Conservation (phyloP, 352 stramenopile species). For the Globisporangium paroecandrum region DNA sequence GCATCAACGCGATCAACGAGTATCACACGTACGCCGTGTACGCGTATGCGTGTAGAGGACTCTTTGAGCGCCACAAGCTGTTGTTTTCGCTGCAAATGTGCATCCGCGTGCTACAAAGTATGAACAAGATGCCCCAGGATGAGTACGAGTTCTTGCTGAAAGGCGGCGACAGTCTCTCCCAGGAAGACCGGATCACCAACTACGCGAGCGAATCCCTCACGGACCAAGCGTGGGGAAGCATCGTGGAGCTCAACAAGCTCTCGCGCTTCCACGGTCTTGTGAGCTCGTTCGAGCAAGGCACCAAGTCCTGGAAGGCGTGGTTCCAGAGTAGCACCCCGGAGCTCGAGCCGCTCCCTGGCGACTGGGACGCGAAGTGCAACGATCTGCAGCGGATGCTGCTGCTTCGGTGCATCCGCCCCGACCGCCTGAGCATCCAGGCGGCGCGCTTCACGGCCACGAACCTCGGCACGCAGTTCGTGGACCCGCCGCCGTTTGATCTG, state of each 20-base stretch:
- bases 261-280: slow-evolving; percentile 85
- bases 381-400: slow-evolving; percentile 93
- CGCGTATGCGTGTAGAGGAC: slow-evolving; percentile 91
- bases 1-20: slow-evolving; percentile 93
- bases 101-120: slow-evolving; percentile 88
- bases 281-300: slow-evolving; percentile 87
- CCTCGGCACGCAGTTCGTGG: slow-evolving; percentile 90
- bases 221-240: slow-evolving; percentile 81
- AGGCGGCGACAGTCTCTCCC: slow-evolving; percentile 65
- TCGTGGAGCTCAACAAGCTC: slow-evolving; percentile 92
- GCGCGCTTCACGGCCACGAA: slow-evolving; percentile 89
- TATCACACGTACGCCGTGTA: slow-evolving; percentile 96
- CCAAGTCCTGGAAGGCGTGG: slow-evolving; percentile 81
- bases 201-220: slow-evolving; percentile 85
- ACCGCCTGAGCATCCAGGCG: slow-evolving; percentile 91
- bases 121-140: slow-evolving; percentile 88
- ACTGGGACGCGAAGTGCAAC: slow-evolving; percentile 93
- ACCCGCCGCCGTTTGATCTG: slow-evolving; percentile 92
- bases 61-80: slow-evolving; percentile 96
- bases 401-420: slow-evolving; percentile 89
- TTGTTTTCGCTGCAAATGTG: slow-evolving; percentile 95
- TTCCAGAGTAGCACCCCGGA: slow-evolving; percentile 89
- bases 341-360: slow-evolving; percentile 84
- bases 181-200: slow-evolving; percentile 79
- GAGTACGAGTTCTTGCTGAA: slow-evolving; percentile 96